Evolutionary conservation across 139 green algal species (phyloP).

Genomic region (Coelastrella sp.): DNA sequence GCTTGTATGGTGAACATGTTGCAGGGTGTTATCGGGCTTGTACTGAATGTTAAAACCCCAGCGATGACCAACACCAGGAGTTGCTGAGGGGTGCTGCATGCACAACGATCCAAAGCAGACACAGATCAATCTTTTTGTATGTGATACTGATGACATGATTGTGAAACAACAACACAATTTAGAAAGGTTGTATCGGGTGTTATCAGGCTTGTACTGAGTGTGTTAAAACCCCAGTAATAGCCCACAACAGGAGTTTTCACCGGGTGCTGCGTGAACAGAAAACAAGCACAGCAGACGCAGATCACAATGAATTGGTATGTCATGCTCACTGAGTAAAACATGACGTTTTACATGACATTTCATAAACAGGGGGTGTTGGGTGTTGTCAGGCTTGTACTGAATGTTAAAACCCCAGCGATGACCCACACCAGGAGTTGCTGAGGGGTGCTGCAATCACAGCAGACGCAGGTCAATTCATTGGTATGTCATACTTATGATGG

Average conservation of each 20-base stretch:
- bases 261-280: too few species aligned
- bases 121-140: too few species aligned
- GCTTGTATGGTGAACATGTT: conserved; percentile 30
- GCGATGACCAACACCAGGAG: neutral
- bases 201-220: too few species aligned
- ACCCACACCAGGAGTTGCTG: neutral
- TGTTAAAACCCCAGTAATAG: neutral
- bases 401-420: neutral
- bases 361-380: too few species aligned
- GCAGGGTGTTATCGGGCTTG: neutral
- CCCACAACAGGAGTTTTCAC: too few species aligned
- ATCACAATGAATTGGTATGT: neutral
- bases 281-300: neutral
- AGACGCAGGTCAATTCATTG: neutral
- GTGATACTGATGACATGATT: too few species aligned
- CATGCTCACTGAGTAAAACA: neutral
- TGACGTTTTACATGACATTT: too few species aligned
- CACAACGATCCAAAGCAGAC: too few species aligned
- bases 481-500: too few species aligned
- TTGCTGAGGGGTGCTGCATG: neutral
- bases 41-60: neutral
- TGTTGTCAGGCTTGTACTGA: too few species aligned
- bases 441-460: neutral
- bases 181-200: too few species aligned
- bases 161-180: too few species aligned